Evolutionary conservation across 495 filamentous ascomycete species (phyloP).

Genomic region (Trichocladium antarcticum): DNA sequence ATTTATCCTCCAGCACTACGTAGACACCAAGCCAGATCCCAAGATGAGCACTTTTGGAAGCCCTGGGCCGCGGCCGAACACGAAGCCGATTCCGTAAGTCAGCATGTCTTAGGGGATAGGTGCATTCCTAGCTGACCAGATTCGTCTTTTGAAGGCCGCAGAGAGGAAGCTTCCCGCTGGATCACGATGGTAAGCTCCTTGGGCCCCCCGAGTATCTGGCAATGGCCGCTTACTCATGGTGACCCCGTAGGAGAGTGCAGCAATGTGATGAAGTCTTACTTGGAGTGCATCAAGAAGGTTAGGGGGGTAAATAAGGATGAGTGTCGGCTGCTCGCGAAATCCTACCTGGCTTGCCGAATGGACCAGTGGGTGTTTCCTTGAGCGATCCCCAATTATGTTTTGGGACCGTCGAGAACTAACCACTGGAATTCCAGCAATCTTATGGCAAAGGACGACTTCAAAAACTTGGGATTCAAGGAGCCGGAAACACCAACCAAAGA

Average conservation of each 20-base stretch:
- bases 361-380: constrained; percentile 50
- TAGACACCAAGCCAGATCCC: background rate
- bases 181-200: constrained; percentile 66
- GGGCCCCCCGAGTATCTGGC: background rate
- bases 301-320: constrained; percentile 75
- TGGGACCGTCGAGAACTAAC: too few relatives aligned
- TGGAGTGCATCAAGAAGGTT: constrained; percentile 70
- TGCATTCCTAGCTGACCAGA: constrained; percentile 4
- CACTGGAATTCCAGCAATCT: constrained; percentile 56
- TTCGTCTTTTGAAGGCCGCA: constrained; percentile 52
- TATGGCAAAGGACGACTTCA: constrained; percentile 89
- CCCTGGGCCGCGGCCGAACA: constrained; percentile 59
- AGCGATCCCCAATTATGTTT: too few relatives aligned
- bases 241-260: constrained; percentile 72
- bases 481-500: constrained; percentile 2
- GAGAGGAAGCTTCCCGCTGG: constrained; percentile 90
- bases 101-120: background rate
- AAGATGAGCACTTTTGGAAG: constrained; percentile 57
- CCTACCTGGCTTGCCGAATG: constrained; percentile 86
- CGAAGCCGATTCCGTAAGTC: constrained; percentile 71
- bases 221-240: constrained; percentile 6
- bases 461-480: constrained; percentile 68
- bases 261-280: constrained; percentile 67
- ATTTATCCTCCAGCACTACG: background rate
- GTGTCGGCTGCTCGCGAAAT: constrained; percentile 75